Conservation (phyloP, 2,329 filamentous ascomycete species). For the Aspergillus transmontanensis region DNA sequence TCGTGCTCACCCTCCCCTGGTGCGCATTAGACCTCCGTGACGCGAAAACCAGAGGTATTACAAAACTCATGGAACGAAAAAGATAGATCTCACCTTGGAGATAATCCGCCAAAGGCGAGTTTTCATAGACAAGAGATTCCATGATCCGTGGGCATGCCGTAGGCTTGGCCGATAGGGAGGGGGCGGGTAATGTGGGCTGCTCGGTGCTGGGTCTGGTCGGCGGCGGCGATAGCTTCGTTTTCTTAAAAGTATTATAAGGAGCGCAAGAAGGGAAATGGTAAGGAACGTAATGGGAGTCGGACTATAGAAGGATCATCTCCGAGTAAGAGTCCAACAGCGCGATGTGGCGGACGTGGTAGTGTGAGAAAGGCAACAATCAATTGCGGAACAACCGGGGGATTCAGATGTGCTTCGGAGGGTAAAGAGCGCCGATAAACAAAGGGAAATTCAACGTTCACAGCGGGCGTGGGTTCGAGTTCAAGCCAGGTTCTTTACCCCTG, state of each 20-base stretch:
- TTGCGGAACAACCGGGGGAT: background rate
- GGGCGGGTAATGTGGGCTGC: constrained; percentile 1
- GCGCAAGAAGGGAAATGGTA: constrained; percentile 3
- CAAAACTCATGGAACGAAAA: background rate
- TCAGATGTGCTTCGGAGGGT: background rate
- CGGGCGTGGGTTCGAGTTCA: background rate
- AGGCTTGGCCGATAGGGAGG: constrained; percentile 8
- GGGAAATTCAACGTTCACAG: background rate
- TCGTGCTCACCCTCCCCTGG: constrained; percentile 51
- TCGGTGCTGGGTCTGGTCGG: background rate
- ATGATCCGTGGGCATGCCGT: constrained; percentile 55
- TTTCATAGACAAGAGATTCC: constrained; percentile 85
- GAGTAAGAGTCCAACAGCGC: constrained; percentile 8
- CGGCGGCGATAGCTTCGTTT: background rate
- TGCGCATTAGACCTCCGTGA: constrained; percentile 11
- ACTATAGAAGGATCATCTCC: constrained; percentile 22
- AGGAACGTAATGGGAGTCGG: constrained; percentile 5
- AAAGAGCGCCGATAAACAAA: constrained; percentile 1
- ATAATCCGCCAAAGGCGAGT: constrained; percentile 85
- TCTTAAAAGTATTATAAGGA: background rate
- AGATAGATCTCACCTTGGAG: constrained; percentile 69
- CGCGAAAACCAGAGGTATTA: background rate
- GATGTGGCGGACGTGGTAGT: background rate
- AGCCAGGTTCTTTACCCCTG: constrained; percentile 10
- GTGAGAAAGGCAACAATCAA: background rate